Evolutionary conservation across 176 grass and related monocot species (phyloP).

Genomic region (Leersia perrieri): DNA sequence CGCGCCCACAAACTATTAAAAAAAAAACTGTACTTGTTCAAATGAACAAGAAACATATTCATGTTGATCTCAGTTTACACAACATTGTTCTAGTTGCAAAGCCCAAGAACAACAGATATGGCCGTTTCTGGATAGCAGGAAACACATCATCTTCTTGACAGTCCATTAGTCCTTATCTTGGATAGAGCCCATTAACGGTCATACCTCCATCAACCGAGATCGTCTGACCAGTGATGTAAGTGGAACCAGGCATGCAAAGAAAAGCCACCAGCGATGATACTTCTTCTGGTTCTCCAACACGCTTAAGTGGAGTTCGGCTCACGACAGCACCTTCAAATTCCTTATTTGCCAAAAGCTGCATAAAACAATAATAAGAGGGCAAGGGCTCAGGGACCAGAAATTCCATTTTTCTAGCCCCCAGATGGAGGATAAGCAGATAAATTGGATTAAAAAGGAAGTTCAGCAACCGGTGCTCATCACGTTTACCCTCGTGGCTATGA

Average conservation of each 20-base stretch:
- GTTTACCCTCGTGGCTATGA: background rate
- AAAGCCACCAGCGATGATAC: slow-evolving; percentile 76
- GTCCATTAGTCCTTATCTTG: slow-evolving; percentile 7
- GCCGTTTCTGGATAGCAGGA: background rate
- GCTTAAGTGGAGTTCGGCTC: slow-evolving; percentile 55
- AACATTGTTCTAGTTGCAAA: background rate
- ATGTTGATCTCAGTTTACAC: slow-evolving; percentile 7
- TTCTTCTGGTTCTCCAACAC: slow-evolving; percentile 84
- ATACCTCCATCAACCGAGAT: slow-evolving; percentile 75
- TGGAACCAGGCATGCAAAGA: slow-evolving; percentile 75
- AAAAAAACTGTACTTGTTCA: background rate
- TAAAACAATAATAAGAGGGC: background rate
- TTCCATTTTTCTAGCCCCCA: background rate
- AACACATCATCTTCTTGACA: background rate
- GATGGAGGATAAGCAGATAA: background rate
- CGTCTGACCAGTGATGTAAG: slow-evolving; percentile 73
- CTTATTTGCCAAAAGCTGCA: slow-evolving; percentile 57
- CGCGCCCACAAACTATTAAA: no score
- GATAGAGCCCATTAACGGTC: slow-evolving; percentile 69
- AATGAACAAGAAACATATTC: background rate
- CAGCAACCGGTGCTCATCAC: background rate
- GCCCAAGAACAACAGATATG: slow-evolving; percentile 1
- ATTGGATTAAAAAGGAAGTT: background rate
- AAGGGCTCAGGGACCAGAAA: background rate
- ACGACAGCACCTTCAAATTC: slow-evolving; percentile 41